Evolutionary conservation across 2,329 filamentous ascomycete species (phyloP), one percentile per base, ranked within the genome.

Genomic region (Claviceps spartinae): DNA sequence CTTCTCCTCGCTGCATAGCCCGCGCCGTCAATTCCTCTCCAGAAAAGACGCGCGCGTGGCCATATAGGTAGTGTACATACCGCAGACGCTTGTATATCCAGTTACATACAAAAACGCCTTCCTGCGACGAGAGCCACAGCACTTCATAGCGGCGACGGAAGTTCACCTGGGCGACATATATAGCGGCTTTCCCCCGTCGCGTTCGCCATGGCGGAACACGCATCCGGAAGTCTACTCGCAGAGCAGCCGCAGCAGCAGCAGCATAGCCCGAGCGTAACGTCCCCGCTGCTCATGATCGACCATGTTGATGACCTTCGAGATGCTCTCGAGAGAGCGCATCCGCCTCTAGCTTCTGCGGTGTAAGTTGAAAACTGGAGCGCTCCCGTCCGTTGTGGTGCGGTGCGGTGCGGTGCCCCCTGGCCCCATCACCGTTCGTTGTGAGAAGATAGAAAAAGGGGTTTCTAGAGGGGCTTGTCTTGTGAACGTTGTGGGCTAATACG

Each of bases 261-360:
- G 45, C 37, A 26, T 5, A 26, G 5, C 5, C 14, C 47, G 7
- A 37, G 37, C 43, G 4, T 41, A 56, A 59, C 60, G 13, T 65
- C 64, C 18, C 65, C 61, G 24, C 61, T 56, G 46, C 59, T 67
- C 52, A 65, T 57, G 36, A 55, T 66, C 45, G 61, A 65, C 47
- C 48, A 56, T 46, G 57, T 61, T 47, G 63, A 61, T 22, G 57
- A 57, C 37, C 24, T 36, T 24, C 18, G 45, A 37, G 37, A 52
- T 16, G 13, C 18, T 41, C 24, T n/a, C 14, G 36, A 51, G 40
- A 20, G 49, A 50, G 67, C 54, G 56, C 63, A 53, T 40, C 56
- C 41, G 55, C 56, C 48, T 54, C 59, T 45, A 54, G 61, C 55
- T 60, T 68, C 59, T 67, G 70, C 57, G 58, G 46, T 69, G 75